Evolutionary conservation across 1,284 basidiomycete species (phyloP).

Genomic region (Irpex sp.): DNA sequence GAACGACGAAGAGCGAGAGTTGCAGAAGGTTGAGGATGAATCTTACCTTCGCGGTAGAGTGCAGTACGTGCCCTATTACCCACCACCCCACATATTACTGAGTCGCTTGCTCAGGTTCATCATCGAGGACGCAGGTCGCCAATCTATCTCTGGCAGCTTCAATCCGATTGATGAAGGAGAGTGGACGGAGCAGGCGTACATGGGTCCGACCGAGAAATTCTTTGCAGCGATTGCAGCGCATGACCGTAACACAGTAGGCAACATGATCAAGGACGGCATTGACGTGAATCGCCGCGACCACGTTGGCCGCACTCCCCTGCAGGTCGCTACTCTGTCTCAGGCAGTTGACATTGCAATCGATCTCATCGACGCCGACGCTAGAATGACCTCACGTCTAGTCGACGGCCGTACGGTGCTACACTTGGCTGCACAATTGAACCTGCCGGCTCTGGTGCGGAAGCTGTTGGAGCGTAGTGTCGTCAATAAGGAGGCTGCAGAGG

Average conservation of each 20-base stretch:
- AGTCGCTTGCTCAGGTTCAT: slow-evolving; percentile 40
- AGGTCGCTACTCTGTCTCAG: slow-evolving; percentile 47
- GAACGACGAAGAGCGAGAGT: slow-evolving; percentile 45
- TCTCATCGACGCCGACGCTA: slow-evolving; percentile 49
- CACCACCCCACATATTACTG: background rate
- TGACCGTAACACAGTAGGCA: slow-evolving; percentile 35
- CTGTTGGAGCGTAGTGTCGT: slow-evolving; percentile 44
- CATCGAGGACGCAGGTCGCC: slow-evolving; percentile 55
- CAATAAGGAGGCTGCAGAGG: slow-evolving; percentile 33
- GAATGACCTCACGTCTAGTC: slow-evolving; percentile 50
- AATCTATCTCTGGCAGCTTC: slow-evolving; percentile 59
- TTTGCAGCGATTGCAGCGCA: slow-evolving; percentile 47
- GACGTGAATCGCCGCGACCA: slow-evolving; percentile 53
- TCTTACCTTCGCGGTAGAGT: slow-evolving; percentile 50
- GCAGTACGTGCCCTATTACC: slow-evolving; percentile 29
- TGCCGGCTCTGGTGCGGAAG: slow-evolving; percentile 40
- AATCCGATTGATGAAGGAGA: slow-evolving; percentile 64
- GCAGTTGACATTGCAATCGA: slow-evolving; percentile 42
- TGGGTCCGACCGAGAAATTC: slow-evolving; percentile 47
- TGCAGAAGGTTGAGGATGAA: slow-evolving; percentile 50
- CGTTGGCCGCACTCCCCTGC: slow-evolving; percentile 54
- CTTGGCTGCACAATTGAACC: slow-evolving; percentile 47
- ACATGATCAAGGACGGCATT: slow-evolving; percentile 37
- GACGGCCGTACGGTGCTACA: slow-evolving; percentile 54
- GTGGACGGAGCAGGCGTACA: slow-evolving; percentile 58